Evolutionary conservation across 2,329 filamentous ascomycete genomes (phyloP).

Genomic region (Hawksworthiomyces lignivorus): DNA sequence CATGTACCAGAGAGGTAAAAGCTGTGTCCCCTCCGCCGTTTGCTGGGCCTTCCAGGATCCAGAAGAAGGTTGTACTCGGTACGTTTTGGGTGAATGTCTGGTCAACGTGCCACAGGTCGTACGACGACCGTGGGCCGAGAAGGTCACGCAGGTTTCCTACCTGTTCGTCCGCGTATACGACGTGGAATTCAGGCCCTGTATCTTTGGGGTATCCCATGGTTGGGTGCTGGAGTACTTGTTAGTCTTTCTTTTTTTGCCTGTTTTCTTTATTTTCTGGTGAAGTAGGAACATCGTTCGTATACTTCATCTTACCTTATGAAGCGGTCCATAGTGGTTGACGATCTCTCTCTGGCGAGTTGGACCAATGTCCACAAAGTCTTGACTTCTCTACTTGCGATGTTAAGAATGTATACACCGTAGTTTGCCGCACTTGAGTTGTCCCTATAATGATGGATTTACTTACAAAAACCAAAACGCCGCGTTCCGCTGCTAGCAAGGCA

Average conservation of each 20-base stretch:
- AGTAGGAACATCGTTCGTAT: too few relatives aligned
- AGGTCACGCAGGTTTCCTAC: constrained; percentile 35
- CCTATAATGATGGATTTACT: not conserved
- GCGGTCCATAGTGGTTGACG: constrained; percentile 49
- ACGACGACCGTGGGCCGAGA: constrained; percentile 63
- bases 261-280: too few relatives aligned
- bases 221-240: constrained; percentile 38
- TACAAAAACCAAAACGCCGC: constrained; percentile 61
- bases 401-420: too few relatives aligned
- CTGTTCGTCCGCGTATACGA: constrained; percentile 62
- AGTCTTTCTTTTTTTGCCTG: too few relatives aligned
- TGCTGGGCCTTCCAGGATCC: constrained; percentile 70
- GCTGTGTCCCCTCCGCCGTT: constrained; percentile 72
- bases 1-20: constrained; percentile 70
- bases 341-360: constrained; percentile 57
- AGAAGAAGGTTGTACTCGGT: constrained; percentile 82
- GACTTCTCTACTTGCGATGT: constrained; percentile 34
- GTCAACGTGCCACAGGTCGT: constrained; percentile 83
- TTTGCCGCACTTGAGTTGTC: too few relatives aligned
- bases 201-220: constrained; percentile 56
- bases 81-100: constrained; percentile 84
- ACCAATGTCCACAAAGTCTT: constrained; percentile 56
- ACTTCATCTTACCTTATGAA: constrained; percentile 57
- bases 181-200: constrained; percentile 56
- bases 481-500: constrained; percentile 60